Conservation (phyloP, 1,284 basidiomycete species). For the Coriolopsis trogii region DNA sequence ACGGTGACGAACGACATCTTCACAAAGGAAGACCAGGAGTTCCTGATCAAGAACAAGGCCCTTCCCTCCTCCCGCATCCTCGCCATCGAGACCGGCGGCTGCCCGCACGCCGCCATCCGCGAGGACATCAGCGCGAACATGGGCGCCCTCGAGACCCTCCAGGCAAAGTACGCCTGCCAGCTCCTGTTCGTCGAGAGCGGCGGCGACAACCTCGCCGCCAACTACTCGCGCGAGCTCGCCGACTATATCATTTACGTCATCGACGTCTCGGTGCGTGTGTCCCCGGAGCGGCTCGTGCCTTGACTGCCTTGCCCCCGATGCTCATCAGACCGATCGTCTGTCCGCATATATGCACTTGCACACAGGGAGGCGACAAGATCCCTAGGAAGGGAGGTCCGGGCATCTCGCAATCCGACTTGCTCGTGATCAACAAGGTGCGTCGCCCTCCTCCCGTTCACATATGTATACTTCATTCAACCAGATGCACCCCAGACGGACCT, state of each 20-base stretch:
- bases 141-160: conserved; percentile 93
- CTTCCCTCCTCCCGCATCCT: conserved; percentile 86
- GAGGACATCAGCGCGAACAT: conserved; percentile 98
- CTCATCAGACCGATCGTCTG: not conserved
- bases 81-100: conserved; percentile 96
- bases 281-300: not conserved
- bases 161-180: conserved; percentile 86
- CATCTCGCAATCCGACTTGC: conserved; percentile 92
- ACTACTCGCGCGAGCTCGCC: conserved; percentile 94
- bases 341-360: no score
- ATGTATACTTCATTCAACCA: not conserved
- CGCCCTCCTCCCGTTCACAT: not conserved
- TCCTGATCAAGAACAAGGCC: conserved; percentile 91
- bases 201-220: conserved; percentile 95
- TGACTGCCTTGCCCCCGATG: not conserved
- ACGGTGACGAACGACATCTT: conserved; percentile 98
- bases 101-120: conserved; percentile 93
- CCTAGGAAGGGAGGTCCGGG: conserved; percentile 98
- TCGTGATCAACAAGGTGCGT: conserved; percentile 92
- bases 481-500: conserved; percentile 74
- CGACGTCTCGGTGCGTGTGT: conserved; percentile 65
- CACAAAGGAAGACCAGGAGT: conserved; percentile 97
- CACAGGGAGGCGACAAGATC: conserved; percentile 98
- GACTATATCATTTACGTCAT: conserved; percentile 98
- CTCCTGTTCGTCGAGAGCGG: conserved; percentile 93